Evolutionary conservation across 176 grass and related monocot genomes (phyloP).

Genomic region (Oryza coarctata): DNA sequence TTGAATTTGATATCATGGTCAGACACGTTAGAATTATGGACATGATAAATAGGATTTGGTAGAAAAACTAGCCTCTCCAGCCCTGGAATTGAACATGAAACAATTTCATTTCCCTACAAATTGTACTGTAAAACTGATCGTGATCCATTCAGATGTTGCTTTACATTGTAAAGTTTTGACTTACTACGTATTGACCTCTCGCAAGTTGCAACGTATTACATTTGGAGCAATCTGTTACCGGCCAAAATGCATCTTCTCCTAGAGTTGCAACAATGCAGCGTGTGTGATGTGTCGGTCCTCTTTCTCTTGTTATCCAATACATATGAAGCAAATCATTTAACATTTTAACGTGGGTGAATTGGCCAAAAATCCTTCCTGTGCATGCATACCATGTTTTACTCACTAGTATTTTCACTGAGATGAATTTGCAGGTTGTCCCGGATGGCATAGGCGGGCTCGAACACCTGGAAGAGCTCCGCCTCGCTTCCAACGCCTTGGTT

Average conservation of each 20-base stretch:
- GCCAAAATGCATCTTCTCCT: neutral
- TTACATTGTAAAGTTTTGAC: no score
- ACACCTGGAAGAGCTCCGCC: constrained; percentile 65
- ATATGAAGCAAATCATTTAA: neutral
- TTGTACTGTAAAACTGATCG: neutral
- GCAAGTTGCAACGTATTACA: no score
- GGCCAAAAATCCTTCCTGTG: neutral
- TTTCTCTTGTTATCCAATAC: neutral
- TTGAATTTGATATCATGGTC: neutral
- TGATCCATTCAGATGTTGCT: no score
- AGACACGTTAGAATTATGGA: no score
- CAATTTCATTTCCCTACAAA: neutral
- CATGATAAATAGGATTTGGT: no score
- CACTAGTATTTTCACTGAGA: neutral
- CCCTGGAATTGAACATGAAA: no score
- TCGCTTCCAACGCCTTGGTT: constrained; percentile 61
- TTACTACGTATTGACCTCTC: no score
- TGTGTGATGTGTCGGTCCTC: neutral
- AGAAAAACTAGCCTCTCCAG: no score
- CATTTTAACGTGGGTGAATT: no score
- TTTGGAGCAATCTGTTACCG: no score
- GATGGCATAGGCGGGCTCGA: constrained; percentile 74
- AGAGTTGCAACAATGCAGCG: neutral
- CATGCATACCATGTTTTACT: neutral
- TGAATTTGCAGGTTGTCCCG: constrained; percentile 47